Conservation (phyloP, 805 yeast genomes). For the Saccharomyces kudriavzevii region DNA sequence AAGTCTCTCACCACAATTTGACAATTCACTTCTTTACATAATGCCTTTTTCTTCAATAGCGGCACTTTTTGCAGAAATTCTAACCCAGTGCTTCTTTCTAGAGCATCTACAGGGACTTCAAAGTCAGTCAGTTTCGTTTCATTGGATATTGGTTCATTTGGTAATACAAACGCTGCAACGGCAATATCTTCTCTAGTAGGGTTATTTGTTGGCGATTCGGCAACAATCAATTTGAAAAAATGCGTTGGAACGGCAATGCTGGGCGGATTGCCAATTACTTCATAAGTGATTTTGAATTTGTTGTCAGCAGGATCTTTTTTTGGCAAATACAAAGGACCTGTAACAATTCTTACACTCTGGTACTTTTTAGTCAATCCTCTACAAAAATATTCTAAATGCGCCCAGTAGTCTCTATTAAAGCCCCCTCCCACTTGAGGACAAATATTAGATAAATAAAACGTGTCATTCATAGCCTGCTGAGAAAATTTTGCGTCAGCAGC, state of each 20-base stretch:
- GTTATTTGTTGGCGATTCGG: conserved; percentile 48
- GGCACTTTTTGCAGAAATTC: conserved; percentile 70
- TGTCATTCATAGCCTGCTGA: conserved; percentile 91
- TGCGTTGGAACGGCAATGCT: conserved; percentile 96
- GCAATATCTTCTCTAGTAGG: conserved; percentile 38
- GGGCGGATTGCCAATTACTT: conserved; percentile 95
- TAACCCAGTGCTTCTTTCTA: conserved; percentile 81
- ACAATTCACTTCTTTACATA: conserved; percentile 78
- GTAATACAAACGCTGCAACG: conserved; percentile 89
- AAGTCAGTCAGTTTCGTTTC: conserved; percentile 60
- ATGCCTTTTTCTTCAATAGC: conserved; percentile 42
- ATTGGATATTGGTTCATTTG: conserved; percentile 76
- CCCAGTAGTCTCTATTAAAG: conserved; percentile 96
- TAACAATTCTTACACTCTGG: conserved; percentile 72
- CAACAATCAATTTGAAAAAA: conserved; percentile 84
- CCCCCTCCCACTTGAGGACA: conserved; percentile 98
- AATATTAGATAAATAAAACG: conserved; percentile 82
- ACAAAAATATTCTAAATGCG: conserved; percentile 85
- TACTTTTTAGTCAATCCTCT: conserved; percentile 68
- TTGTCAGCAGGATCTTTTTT: conserved; percentile 65
- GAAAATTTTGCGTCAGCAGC: conserved; percentile 94
- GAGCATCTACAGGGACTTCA: conserved; percentile 82
- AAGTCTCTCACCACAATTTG: conserved; percentile 77
- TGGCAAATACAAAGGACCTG: conserved; percentile 91
- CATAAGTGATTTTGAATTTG: conserved; percentile 76